Evolutionary conservation across 169 alveolate genomes (phyloP), one percentile per base, ranked within the genome.

Genomic region (Eimeria zaria): DNA sequence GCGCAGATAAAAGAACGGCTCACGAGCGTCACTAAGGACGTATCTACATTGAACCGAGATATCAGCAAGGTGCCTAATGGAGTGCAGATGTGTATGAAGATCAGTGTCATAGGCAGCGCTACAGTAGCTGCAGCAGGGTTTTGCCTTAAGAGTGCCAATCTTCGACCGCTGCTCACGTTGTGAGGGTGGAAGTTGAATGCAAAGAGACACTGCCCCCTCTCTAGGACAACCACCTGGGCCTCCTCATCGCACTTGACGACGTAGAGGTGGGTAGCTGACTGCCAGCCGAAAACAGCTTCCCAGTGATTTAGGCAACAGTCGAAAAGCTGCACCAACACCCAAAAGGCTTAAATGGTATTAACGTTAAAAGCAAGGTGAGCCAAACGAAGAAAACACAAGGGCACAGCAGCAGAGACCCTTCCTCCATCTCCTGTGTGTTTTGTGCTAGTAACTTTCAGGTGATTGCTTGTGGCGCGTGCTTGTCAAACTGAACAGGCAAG

Each of bases 211-310:
- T 97, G 95, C 58, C 99, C 99, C 92, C 99, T 97, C 91, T 99
- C 99, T 95, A 98, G 97, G 58, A 98, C 98, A 76, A 99, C 96
- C 36, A 99, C 98, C 97, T 99, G 98, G 95, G 98, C 99, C 62
- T 96, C 97, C 55, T 98, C 98, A 76, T 97, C 98, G 95, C 98
- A 97, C 60, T 98, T 96, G 89, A 98, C 98, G 89, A 99, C 98
- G 95, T 96, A 98, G 95, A 98, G 95, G 69, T 98, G 98, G 81
- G 97, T 96, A 84, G 97, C 95, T 62, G 95, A 96, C 95, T 97
- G 96, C 98, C 98, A 98, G 62, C 95, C 90, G 91, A 97, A 97
- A n/a, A 97, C 93, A 22, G 93, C 94, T 87, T 98, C 99, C 74
- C 98, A 84, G 67, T 97, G 96, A 87, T 96, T 97, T 98, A 98